Evolutionary conservation across 805 yeast species (phyloP).

Genomic region (Cyberlindnera suaveolens): DNA sequence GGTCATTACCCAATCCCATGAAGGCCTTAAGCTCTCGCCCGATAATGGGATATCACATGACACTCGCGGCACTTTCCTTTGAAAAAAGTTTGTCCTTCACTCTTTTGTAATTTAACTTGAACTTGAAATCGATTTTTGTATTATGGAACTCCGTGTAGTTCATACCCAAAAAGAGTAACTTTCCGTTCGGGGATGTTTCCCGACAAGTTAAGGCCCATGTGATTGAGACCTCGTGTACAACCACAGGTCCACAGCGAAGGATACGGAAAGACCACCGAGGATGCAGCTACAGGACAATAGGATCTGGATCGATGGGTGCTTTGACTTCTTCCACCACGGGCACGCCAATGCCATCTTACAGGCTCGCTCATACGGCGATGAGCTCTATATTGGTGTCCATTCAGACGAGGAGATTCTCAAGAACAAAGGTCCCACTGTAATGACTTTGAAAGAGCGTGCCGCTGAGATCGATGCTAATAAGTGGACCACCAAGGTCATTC

Average conservation of each 20-base stretch:
- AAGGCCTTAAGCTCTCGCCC: background rate
- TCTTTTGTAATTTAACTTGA: too few relatives aligned
- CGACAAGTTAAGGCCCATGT: too few relatives aligned
- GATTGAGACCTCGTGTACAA: too few relatives aligned
- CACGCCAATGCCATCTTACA: constrained; percentile 97
- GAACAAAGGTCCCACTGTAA: constrained; percentile 93
- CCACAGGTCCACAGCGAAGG: too few relatives aligned
- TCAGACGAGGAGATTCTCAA: constrained; percentile 77
- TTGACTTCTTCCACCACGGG: constrained; percentile 97
- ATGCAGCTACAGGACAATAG: constrained; percentile 17
- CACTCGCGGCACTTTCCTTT: background rate
- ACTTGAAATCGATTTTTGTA: too few relatives aligned
- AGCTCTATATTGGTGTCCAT: constrained; percentile 83
- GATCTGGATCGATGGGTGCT: constrained; percentile 97
- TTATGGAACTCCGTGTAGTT: too few relatives aligned
- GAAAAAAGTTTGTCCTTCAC: too few relatives aligned
- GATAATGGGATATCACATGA: background rate
- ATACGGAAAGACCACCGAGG: too few relatives aligned
- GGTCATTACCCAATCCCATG: constrained; percentile 13
- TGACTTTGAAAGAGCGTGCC: constrained; percentile 73
- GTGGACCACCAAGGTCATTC: constrained; percentile 73
- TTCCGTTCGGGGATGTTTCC: too few relatives aligned
- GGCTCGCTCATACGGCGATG: constrained; percentile 77
- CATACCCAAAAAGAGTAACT: too few relatives aligned
- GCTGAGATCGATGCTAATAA: constrained; percentile 86